A percentile compares a stretch with the other conserved stretches of the same genome.
Evolutionary conservation across 208 protist species (phyloP).

Genomic region (Borovskyia barvae): DNA sequence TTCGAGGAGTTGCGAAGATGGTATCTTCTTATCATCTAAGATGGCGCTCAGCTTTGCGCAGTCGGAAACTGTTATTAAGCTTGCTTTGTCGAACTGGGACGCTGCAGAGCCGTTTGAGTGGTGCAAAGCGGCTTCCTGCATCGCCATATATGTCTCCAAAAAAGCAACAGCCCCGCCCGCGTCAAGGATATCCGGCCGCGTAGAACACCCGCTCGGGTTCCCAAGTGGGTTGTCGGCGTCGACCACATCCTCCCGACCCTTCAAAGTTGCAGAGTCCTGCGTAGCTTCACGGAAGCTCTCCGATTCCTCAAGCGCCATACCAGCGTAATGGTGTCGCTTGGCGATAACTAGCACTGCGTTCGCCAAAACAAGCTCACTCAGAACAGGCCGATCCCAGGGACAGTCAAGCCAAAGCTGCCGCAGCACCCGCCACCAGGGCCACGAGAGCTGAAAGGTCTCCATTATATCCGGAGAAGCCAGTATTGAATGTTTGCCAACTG

Average conservation of each 20-base stretch:
- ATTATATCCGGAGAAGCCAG: not conserved
- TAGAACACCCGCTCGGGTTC: too few relatives aligned
- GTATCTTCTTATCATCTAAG: too few relatives aligned
- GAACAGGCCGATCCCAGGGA: slow-evolving; percentile 25
- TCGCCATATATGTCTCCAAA: slow-evolving; percentile 35
- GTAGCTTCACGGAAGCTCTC: slow-evolving; percentile 24
- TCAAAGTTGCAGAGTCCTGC: not conserved
- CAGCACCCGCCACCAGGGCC: slow-evolving; percentile 53
- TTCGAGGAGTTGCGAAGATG: too few relatives aligned
- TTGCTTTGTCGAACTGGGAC: too few relatives aligned
- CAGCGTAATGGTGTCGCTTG: slow-evolving; percentile 39
- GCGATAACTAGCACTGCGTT: slow-evolving; percentile 65
- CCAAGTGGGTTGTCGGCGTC: slow-evolving; percentile 1
- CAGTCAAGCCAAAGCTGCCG: slow-evolving; percentile 38
- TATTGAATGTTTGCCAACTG: not conserved
- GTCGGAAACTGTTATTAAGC: too few relatives aligned
- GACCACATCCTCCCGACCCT: slow-evolving; percentile 10
- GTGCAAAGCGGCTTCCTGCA: slow-evolving; percentile 1
- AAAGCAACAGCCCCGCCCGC: slow-evolving; percentile 38
- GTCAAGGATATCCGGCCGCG: slow-evolving; percentile 32
- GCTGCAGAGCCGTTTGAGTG: not conserved
- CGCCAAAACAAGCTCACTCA: slow-evolving; percentile 60
- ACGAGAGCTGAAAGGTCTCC: slow-evolving; percentile 1
- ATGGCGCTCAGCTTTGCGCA: too few relatives aligned
- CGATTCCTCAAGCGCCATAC: slow-evolving; percentile 10